phyloP scores from a whole-genome alignment of 441 rosid genomes.

The Flueggea neowawraea region DNA sequence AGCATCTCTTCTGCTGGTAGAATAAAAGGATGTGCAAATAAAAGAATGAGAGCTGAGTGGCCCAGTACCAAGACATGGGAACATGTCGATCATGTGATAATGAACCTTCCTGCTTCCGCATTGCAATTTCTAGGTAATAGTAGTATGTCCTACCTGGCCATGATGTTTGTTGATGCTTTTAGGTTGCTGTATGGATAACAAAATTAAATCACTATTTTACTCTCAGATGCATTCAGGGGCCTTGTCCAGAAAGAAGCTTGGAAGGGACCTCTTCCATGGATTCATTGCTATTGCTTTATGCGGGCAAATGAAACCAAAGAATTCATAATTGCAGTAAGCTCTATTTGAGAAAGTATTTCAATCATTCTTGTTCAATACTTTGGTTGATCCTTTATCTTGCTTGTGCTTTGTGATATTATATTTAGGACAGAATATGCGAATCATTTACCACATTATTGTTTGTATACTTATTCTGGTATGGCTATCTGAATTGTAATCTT shows the following conservation, averaged over 20 bases:
- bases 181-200: too few relatives aligned
- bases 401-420: too few relatives aligned
- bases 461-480: background rate
- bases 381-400: background rate
- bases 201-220: background rate
- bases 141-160: background rate
- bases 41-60: conserved; percentile 52
- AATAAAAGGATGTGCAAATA: conserved; percentile 41
- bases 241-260: conserved; percentile 51
- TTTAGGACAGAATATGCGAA: too few relatives aligned
- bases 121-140: conserved; percentile 72
- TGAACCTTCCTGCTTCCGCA: conserved; percentile 99
- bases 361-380: background rate
- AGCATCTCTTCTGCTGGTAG: conserved; percentile 11
- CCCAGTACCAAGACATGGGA: conserved; percentile 68
- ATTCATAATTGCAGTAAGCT: conserved; percentile 50
- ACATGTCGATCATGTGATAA: conserved; percentile 85
- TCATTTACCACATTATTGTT: too few relatives aligned
- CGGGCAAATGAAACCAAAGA: conserved; percentile 74
- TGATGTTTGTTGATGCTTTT: too few relatives aligned
- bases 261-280: conserved; percentile 72
- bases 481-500: background rate
- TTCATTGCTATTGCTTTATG: conserved; percentile 90
- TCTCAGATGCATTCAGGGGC: conserved; percentile 67
- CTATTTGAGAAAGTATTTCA: background rate